A percentile compares a stretch with the other conserved stretches of the same genome.
Evolutionary conservation across 192 early-diverging fungal genomes (phyloP).

Genomic region (Backusella tuberculispora): DNA sequence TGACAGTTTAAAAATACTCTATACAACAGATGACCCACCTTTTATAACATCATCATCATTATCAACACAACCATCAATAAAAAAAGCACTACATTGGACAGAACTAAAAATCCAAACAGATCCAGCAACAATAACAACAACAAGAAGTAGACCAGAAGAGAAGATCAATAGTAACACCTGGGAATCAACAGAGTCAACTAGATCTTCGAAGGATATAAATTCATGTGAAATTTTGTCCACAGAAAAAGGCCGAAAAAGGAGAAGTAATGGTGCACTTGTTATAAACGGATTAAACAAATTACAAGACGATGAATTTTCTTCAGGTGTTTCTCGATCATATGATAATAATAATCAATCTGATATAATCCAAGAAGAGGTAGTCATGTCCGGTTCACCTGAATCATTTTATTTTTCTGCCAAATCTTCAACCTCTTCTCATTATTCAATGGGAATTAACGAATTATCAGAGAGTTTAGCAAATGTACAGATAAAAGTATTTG

Average conservation of each 20-base stretch:
- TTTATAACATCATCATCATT: background rate
- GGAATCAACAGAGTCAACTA: background rate
- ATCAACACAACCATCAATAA: too few relatives aligned
- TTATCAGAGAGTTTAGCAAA: background rate
- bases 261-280: background rate
- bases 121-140: background rate
- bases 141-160: background rate
- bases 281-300: background rate
- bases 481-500: background rate
- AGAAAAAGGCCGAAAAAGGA: background rate
- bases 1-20: background rate
- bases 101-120: background rate
- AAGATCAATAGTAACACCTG: background rate
- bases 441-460: background rate
- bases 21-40: background rate
- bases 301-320: background rate
- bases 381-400: background rate
- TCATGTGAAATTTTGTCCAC: background rate
- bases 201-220: background rate
- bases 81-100: background rate
- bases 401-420: slow-evolving; percentile 20
- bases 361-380: too few relatives aligned
- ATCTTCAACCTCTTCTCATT: slow-evolving; percentile 3
- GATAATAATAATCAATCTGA: background rate
- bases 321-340: too few relatives aligned